Evolutionary conservation across 306 rosid species (phyloP), one percentile per base, ranked within the genome.

Genomic region (Lupinus albus): DNA sequence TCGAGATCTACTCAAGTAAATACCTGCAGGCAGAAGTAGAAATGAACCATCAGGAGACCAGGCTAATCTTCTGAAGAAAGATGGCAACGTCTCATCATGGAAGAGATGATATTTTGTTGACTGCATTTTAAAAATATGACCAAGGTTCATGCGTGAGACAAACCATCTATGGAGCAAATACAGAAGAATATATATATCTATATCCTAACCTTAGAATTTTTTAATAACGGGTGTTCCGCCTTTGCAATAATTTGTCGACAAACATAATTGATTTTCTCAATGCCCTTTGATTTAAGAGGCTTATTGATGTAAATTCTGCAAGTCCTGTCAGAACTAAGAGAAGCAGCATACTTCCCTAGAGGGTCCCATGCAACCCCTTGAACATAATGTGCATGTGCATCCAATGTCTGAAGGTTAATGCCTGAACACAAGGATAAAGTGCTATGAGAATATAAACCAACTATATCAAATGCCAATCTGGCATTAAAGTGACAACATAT

Each of bases 311-410:
- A 92, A 56, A 92, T 80, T 75, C 96, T 84, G 79, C 98, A 92
- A 64, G 93, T 87, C 80, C 95, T 82, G 53, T 92, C 98, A 35
- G 95, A 92, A 86, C 98, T 92, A 60, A 89, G 81, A 79, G 98
- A 92, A 71, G 95, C 85, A 70, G 67, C 84, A 70, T 87, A 89
- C 71, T 92, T 80, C 59, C 83, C 86, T 55, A 83, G 76, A 45
- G 98, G 98, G 72, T 89, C 98, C 96, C 93, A 90, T 38, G 99
- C 94, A 58, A 93, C 97, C 75, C 97, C 99, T 77, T 93, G 99
- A 83, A 88, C 99, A 81, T 93, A 93, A 84, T 93, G 96, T 67
- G 73, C 85, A 77, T 93, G 97, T 64, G 85, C 62, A 53, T 93
- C 96, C 81, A 93, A 81, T 8, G 87, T 88, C 79, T 93, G 97